Percentiles rank a stretch among this genome's conserved stretches.
phyloP scores from a whole-genome alignment of 148 eudicot species.

The Agrostemma githago region DNA sequence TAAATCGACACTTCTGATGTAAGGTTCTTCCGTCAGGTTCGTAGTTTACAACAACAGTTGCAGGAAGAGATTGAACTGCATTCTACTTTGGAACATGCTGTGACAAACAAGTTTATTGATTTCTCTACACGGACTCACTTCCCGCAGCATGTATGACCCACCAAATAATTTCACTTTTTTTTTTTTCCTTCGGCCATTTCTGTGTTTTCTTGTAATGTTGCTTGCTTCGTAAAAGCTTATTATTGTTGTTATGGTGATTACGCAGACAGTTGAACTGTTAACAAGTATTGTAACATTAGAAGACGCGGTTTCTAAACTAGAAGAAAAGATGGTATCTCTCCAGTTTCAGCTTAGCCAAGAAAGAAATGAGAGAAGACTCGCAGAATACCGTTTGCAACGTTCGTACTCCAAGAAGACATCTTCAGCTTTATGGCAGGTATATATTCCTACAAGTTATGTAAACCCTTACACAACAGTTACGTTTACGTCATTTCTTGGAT shows the following conservation, averaged over 20 bases:
- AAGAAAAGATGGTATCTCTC: conserved; percentile 33
- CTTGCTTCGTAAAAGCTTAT: conserved; percentile 11
- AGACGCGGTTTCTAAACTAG: conserved; percentile 27
- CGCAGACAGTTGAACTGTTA: conserved; percentile 31
- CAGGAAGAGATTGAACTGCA: conserved; percentile 33
- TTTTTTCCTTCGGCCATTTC: neutral
- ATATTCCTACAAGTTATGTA: neutral
- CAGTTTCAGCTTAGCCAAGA: conserved; percentile 36
- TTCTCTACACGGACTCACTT: conserved; percentile 24
- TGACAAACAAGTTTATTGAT: conserved; percentile 23
- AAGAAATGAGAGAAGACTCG: conserved; percentile 34
- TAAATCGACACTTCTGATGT: conserved; percentile 4
- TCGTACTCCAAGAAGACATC: conserved; percentile 26
- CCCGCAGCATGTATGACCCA: conserved; percentile 25
- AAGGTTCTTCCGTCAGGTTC: conserved; percentile 23
- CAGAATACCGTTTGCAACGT: conserved; percentile 29
- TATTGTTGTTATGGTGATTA: conserved; percentile 14
- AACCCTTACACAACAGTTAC: neutral
- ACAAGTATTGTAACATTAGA: conserved; percentile 29
- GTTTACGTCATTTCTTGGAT: neutral
- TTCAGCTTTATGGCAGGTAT: conserved; percentile 28
- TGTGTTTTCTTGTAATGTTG: neutral
- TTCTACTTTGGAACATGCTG: conserved; percentile 28
- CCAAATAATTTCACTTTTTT: neutral
- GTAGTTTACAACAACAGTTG: conserved; percentile 26